Evolutionary conservation across 495 filamentous ascomycete genomes (phyloP).

Genomic region (Hypoxylon rickii): DNA sequence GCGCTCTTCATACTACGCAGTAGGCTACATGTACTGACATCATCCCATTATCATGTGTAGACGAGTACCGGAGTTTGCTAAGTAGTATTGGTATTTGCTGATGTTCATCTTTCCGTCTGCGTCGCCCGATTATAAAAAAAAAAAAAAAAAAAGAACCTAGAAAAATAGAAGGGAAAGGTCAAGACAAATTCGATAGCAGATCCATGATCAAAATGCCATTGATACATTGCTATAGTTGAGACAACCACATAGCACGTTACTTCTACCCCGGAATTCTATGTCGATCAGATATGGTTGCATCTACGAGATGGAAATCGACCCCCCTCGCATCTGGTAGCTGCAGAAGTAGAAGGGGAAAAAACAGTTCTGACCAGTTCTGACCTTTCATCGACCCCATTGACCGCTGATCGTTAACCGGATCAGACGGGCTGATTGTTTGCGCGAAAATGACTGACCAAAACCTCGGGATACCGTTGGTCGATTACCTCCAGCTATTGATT

Average conservation of each 20-base stretch:
- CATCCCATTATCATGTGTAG: conserved; percentile 29
- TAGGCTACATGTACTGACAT: conserved; percentile 34
- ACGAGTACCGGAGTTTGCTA: conserved; percentile 10
- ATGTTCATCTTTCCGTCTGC: conserved; percentile 3
- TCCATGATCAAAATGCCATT: conserved; percentile 10
- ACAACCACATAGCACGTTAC: background rate
- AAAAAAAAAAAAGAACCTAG: background rate
- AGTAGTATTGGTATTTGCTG: conserved; percentile 5
- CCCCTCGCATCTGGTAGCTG: conserved; percentile 17
- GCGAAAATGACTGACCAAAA: conserved; percentile 24
- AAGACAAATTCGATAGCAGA: conserved; percentile 15
- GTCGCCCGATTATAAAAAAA: background rate
- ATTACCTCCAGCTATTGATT: background rate
- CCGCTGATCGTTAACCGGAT: conserved; percentile 22
- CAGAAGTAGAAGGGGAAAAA: background rate
- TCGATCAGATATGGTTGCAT: conserved; percentile 32
- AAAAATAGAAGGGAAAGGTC: conserved; percentile 8
- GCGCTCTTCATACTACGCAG: conserved; percentile 7
- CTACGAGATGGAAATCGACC: conserved; percentile 12
- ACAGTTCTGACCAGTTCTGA: background rate
- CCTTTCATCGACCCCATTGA: conserved; percentile 10
- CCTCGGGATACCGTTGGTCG: conserved; percentile 24
- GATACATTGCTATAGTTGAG: background rate
- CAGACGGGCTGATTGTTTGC: conserved; percentile 21
- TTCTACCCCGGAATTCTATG: conserved; percentile 22